Percentiles rank a stretch among this genome's conserved stretches.
phyloP scores from a whole-genome alignment of 2,329 filamentous ascomycete species.

The Diatrype stigma region DNA sequence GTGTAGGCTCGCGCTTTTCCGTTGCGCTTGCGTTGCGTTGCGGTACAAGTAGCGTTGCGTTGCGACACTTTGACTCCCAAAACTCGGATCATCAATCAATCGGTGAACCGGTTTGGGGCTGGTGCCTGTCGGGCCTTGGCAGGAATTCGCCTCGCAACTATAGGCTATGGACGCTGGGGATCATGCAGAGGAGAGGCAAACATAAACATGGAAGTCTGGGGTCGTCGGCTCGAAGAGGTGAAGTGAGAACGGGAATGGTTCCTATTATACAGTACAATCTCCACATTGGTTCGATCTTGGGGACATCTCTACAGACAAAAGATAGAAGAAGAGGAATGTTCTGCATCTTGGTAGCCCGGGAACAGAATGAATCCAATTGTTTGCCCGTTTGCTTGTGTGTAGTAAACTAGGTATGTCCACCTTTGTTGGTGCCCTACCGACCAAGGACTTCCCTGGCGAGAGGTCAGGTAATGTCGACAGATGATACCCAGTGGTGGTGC shows the following conservation, averaged over 20 bases:
- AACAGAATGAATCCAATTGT: not conserved
- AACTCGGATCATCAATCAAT: not conserved
- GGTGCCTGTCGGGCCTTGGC: not conserved
- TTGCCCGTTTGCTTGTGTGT: not conserved
- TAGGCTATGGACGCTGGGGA: no score
- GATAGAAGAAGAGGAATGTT: not conserved
- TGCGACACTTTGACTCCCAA: not conserved
- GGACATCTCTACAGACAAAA: not conserved
- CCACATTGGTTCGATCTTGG: not conserved
- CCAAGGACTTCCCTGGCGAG: conserved; percentile 16
- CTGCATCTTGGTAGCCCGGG: not conserved
- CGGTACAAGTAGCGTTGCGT: no score
- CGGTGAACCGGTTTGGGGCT: not conserved
- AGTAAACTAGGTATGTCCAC: no score
- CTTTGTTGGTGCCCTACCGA: conserved; percentile 22
- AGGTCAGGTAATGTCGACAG: conserved; percentile 1
- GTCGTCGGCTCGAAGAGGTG: not conserved
- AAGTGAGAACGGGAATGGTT: not conserved
- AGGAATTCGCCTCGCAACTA: not conserved
- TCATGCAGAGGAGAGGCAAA: not conserved
- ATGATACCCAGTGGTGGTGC: not conserved
- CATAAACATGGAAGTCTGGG: not conserved
- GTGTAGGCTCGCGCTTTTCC: no score
- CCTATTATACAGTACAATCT: not conserved
- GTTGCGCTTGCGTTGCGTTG: no score